Evolutionary conservation across 106 monocot species (phyloP).

Genomic region (Dactylorhiza incarnata): DNA sequence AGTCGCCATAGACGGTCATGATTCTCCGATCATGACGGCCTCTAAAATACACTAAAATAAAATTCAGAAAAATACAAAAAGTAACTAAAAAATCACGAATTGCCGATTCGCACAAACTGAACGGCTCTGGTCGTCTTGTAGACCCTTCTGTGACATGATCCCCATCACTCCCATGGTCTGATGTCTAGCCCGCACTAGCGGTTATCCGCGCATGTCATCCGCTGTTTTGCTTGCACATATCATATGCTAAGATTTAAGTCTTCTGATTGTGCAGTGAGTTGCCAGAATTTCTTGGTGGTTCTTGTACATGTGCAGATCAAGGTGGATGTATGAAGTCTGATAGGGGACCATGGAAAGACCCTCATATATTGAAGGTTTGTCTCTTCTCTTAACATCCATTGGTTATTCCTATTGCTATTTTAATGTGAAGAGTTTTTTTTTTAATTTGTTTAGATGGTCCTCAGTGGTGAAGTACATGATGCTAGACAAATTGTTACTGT

Average conservation of each 20-base stretch:
- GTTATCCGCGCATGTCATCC: too few relatives aligned
- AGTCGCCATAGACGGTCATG: too few relatives aligned
- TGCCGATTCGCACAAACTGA: too few relatives aligned
- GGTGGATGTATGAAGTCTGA: conserved; percentile 49
- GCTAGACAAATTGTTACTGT: conserved; percentile 43
- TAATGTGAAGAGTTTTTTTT: neutral
- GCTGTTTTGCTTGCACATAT: too few relatives aligned
- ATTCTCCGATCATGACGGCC: too few relatives aligned
- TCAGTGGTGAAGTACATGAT: conserved; percentile 35
- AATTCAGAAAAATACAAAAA: too few relatives aligned
- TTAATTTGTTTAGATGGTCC: conserved; percentile 19
- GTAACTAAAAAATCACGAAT: too few relatives aligned
- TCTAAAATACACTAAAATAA: too few relatives aligned
- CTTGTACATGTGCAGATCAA: conserved; percentile 37
- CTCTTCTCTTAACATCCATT: conserved; percentile 1
- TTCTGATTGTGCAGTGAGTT: conserved; percentile 20
- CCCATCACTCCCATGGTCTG: too few relatives aligned
- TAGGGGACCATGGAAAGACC: conserved; percentile 35
- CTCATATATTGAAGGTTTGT: conserved; percentile 23
- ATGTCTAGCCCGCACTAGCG: too few relatives aligned
- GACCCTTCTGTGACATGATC: too few relatives aligned
- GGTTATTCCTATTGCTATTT: neutral
- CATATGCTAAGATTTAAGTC: neutral
- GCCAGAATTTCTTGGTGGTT: conserved; percentile 46
- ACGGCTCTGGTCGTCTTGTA: too few relatives aligned